Percentiles rank a stretch among this genome's conserved stretches.
Conservation (phyloP, 345 rosid species). For the Salix suchowensis region DNA sequence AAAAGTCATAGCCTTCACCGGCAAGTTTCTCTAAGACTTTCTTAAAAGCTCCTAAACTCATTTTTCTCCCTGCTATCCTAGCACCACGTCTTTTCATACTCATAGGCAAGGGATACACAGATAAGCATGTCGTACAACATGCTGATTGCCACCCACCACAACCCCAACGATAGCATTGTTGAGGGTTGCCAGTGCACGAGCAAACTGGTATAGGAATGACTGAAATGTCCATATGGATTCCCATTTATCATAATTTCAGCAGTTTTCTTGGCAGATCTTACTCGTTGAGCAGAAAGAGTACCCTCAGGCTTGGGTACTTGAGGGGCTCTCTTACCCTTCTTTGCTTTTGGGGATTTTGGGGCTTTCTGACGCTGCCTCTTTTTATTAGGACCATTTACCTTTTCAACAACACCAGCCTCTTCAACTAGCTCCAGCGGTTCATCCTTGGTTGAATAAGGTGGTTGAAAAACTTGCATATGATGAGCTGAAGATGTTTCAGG, state of each 20-base stretch:
- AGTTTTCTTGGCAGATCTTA: constrained; percentile 75
- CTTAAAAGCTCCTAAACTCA: constrained; percentile 97
- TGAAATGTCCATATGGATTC: constrained; percentile 76
- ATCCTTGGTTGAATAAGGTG: constrained; percentile 45
- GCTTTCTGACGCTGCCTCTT: constrained; percentile 50
- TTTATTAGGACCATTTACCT: constrained; percentile 47
- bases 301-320: constrained; percentile 66
- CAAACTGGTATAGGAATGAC: constrained; percentile 86
- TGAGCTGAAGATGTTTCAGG: constrained; percentile 64
- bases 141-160: constrained; percentile 99
- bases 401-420: constrained; percentile 28
- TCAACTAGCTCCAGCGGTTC: constrained; percentile 44
- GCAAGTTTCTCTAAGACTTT: constrained; percentile 94
- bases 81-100: constrained; percentile 95
- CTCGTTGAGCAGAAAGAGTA: constrained; percentile 39
- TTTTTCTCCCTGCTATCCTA: constrained; percentile 93
- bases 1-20: constrained; percentile 78
- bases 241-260: constrained; percentile 77
- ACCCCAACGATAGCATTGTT: constrained; percentile 97
- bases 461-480: constrained; percentile 56
- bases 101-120: constrained; percentile 91
- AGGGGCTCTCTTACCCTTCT: constrained; percentile 39
- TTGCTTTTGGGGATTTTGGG: constrained; percentile 58
- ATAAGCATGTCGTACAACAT: constrained; percentile 84
- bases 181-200: constrained; percentile 85